These are phyloP conservation scores for Thoreauomyces humboldtii DNA, from an alignment of 192 early-diverging fungal genomes.

Conservation along the genomic window DNA sequence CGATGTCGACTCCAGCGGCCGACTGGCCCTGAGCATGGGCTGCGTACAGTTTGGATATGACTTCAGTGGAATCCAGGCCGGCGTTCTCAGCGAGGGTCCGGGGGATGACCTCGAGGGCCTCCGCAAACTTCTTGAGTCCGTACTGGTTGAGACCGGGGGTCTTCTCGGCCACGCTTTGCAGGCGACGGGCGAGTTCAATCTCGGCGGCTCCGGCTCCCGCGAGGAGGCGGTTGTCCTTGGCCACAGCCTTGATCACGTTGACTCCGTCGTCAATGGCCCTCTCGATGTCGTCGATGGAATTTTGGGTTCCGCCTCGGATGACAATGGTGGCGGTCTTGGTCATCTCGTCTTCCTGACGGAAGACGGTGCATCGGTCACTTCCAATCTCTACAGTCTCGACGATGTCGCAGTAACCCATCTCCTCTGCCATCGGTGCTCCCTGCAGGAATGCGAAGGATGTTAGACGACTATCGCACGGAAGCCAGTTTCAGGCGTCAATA, in stretches of 20 bases:
- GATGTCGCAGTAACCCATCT: constrained; percentile 97
- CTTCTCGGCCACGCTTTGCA: constrained; percentile 77
- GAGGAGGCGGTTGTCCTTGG: constrained; percentile 79
- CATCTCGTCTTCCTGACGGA: constrained; percentile 87
- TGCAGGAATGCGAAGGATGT: neutral
- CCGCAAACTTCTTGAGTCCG: constrained; percentile 92
- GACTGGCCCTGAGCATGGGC: constrained; percentile 74
- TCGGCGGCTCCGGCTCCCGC: constrained; percentile 93
- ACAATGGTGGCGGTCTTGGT: constrained; percentile 93
- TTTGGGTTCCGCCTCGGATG: constrained; percentile 92
- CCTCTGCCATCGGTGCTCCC: constrained; percentile 90
- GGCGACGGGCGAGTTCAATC: constrained; percentile 83
- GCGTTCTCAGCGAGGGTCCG: constrained; percentile 93
- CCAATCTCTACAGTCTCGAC: constrained; percentile 97
- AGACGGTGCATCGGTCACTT: constrained; percentile 94
- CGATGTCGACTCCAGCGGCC: constrained; percentile 81
- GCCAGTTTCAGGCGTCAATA: neutral
- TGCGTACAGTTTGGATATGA: constrained; percentile 88
- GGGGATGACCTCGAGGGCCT: constrained; percentile 92
- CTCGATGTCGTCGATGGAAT: constrained; percentile 95
- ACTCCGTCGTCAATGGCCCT: constrained; percentile 97
- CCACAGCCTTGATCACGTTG: constrained; percentile 91
- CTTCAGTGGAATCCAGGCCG: constrained; percentile 86
- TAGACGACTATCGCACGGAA: neutral
- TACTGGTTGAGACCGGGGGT: constrained; percentile 95